Percentiles rank a stretch among this genome's conserved stretches.
Conservation (phyloP, 352 stramenopile species). For the Pythium phragmitis region DNA sequence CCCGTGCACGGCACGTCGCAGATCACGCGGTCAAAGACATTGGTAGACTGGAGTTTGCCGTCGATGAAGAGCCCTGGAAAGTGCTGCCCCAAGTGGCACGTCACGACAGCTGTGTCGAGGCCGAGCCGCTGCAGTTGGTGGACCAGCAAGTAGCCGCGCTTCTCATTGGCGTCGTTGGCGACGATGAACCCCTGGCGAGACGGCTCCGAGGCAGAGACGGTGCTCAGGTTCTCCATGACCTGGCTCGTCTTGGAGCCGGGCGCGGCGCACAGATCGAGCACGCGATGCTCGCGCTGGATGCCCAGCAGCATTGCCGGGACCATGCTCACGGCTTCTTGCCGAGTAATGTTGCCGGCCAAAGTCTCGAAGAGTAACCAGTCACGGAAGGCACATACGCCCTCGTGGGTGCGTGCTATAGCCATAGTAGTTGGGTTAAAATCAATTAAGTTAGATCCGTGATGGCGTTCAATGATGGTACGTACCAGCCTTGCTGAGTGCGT, state of each 20-base stretch:
- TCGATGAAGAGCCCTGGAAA: constrained; percentile 89
- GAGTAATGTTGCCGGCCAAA: constrained; percentile 89
- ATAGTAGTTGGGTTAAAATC: constrained; percentile 2
- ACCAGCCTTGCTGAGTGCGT: constrained; percentile 57
- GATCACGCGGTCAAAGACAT: constrained; percentile 96
- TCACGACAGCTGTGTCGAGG: constrained; percentile 87
- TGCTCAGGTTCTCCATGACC: constrained; percentile 86
- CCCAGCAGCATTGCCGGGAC: constrained; percentile 96
- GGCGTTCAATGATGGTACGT: background rate
- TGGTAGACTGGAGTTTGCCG: constrained; percentile 34
- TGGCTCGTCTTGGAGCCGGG: constrained; percentile 99
- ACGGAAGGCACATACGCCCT: constrained; percentile 85
- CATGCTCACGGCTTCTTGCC: constrained; percentile 98
- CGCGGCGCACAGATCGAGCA: constrained; percentile 87
- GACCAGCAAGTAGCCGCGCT: constrained; percentile 96
- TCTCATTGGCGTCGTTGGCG: constrained; percentile 95
- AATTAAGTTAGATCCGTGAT: background rate
- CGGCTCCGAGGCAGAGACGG: constrained; percentile 20
- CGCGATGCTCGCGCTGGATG: constrained; percentile 81
- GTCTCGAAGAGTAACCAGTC: constrained; percentile 92
- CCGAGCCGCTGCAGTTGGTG: constrained; percentile 87
- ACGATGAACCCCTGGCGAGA: constrained; percentile 81
- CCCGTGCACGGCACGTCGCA: constrained; percentile 98
- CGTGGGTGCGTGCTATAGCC: constrained; percentile 42
- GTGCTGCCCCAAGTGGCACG: constrained; percentile 90